Conservation (phyloP, 805 yeast species). For the Pichia phayaonensis region DNA sequence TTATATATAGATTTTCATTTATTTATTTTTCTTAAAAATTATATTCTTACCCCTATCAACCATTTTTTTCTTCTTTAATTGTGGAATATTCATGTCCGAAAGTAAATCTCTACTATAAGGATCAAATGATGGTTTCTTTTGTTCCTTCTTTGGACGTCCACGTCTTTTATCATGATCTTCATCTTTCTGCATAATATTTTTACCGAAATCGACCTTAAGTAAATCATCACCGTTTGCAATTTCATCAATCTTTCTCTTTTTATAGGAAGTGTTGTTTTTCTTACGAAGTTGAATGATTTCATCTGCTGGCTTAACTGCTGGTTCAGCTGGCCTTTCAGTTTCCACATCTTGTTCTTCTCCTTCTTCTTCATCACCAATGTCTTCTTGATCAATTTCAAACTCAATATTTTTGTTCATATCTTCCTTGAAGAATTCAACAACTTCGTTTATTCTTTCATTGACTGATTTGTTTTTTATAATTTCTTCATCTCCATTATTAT, state of each 20-base stretch:
- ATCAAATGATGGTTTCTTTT: slow-evolving; percentile 41
- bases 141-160: slow-evolving; percentile 11
- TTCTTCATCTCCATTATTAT: slow-evolving; percentile 13
- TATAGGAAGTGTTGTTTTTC: slow-evolving; percentile 5
- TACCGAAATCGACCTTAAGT: slow-evolving; percentile 23
- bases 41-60: slow-evolving; percentile 22
- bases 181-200: slow-evolving; percentile 17
- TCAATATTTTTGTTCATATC: slow-evolving; percentile 13
- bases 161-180: slow-evolving; percentile 11
- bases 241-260: slow-evolving; percentile 14
- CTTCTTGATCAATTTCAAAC: slow-evolving; percentile 14
- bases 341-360: slow-evolving; percentile 9
- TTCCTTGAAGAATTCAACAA: slow-evolving; percentile 11
- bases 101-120: slow-evolving; percentile 40
- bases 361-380: slow-evolving; percentile 10
- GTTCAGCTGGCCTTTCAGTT: slow-evolving; percentile 12
- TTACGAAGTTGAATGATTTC: slow-evolving; percentile 28
- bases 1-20: neutral
- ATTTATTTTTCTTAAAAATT: slow-evolving; percentile 21
- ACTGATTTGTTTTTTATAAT: slow-evolving; percentile 9
- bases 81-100: slow-evolving; percentile 16
- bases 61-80: slow-evolving; percentile 22
- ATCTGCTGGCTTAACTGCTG: slow-evolving; percentile 6
- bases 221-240: slow-evolving; percentile 19
- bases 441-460: slow-evolving; percentile 14